A percentile compares a stretch with the other conserved stretches of the same genome.
Conservation (phyloP, 805 yeast species). For the Torulaspora maleeae region DNA sequence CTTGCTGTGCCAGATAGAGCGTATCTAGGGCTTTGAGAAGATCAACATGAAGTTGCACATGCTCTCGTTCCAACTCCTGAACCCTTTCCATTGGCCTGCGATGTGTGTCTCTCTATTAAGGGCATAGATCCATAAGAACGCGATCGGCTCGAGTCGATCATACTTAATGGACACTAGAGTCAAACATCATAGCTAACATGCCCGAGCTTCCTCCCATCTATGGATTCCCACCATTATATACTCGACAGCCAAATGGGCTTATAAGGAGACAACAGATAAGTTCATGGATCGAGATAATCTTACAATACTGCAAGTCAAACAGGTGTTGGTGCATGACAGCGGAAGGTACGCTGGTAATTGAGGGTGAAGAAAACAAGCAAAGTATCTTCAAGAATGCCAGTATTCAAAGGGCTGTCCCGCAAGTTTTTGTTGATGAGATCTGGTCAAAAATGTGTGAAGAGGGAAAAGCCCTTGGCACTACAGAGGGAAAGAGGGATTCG, state of each 20-base stretch:
- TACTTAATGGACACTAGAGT: background rate
- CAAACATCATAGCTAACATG: background rate
- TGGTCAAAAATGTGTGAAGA: constrained; percentile 51
- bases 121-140: background rate
- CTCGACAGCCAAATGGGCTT: constrained; percentile 79
- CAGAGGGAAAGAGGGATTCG: constrained; percentile 37
- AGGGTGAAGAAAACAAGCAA: constrained; percentile 12
- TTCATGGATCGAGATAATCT: constrained; percentile 69
- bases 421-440: constrained; percentile 52
- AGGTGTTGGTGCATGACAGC: constrained; percentile 49
- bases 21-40: constrained; percentile 35
- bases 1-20: constrained; percentile 23
- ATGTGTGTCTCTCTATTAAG: background rate
- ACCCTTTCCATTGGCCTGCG: constrained; percentile 14
- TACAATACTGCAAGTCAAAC: constrained; percentile 54
- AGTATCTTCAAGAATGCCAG: constrained; percentile 47
- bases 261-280: constrained; percentile 71
- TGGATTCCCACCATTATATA: constrained; percentile 86
- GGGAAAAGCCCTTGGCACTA: constrained; percentile 51
- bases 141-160: background rate
- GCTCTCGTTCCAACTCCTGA: constrained; percentile 26
- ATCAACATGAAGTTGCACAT: constrained; percentile 34
- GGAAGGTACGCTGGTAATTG: constrained; percentile 34
- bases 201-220: constrained; percentile 49
- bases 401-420: constrained; percentile 51